A percentile compares a stretch with the other conserved stretches of the same genome.
These are phyloP conservation scores for Saccharomycopsis olivae DNA, from an alignment of 805 yeast genomes.

Conservation along the genomic window DNA sequence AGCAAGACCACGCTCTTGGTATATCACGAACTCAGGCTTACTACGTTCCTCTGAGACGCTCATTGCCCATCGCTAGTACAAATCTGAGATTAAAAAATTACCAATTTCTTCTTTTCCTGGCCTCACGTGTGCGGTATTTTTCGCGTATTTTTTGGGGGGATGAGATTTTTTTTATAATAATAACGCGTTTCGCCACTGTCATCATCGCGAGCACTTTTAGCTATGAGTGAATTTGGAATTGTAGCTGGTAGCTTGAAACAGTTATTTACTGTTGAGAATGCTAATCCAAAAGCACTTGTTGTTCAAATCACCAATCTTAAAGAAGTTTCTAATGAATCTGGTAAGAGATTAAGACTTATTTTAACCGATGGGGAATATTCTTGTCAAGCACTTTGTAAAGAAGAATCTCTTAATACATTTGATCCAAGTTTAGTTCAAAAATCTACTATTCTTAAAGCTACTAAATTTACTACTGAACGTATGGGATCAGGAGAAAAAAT, in stretches of 20 bases:
- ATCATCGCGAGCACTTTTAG: too few species aligned
- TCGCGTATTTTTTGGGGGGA: too few species aligned
- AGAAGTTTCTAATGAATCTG: constrained; percentile 30
- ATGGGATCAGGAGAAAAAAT: constrained; percentile 25
- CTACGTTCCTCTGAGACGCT: too few species aligned
- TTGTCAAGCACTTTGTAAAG: constrained; percentile 43
- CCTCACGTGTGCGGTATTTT: too few species aligned
- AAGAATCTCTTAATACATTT: constrained; percentile 31
- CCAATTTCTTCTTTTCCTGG: too few species aligned
- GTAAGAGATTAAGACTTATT: constrained; percentile 35
- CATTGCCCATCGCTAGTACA: too few species aligned
- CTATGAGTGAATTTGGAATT: constrained; percentile 9
- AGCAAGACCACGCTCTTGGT: constrained; percentile 27
- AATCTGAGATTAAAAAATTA: too few species aligned
- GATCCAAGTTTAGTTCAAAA: constrained; percentile 37
- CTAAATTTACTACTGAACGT: constrained; percentile 30
- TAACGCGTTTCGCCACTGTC: too few species aligned
- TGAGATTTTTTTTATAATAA: too few species aligned
- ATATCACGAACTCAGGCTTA: constrained; percentile 9
- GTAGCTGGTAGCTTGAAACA: constrained; percentile 11
- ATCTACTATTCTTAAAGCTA: constrained; percentile 31
- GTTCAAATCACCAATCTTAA: constrained; percentile 29
- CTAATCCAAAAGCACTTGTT: constrained; percentile 18
- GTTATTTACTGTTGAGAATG: not conserved
- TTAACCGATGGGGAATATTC: constrained; percentile 42